Percentiles rank a stretch among this genome's conserved stretches.
phyloP scores from a whole-genome alignment of 192 early-diverging fungal species.

The Lobosporangium transversale region DNA sequence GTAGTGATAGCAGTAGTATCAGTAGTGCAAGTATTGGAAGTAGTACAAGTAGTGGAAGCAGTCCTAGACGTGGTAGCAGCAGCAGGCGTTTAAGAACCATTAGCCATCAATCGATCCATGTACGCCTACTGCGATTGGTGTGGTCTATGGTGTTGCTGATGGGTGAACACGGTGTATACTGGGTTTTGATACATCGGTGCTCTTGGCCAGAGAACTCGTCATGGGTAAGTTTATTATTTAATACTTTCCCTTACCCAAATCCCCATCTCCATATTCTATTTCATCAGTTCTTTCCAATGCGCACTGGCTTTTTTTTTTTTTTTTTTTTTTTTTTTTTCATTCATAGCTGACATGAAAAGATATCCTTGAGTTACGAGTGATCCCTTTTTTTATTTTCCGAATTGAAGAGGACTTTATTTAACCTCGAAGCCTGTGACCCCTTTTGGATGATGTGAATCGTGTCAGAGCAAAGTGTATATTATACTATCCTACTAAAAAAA shows the following conservation, averaged over 20 bases:
- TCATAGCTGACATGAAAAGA: neutral
- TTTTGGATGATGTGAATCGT: no score
- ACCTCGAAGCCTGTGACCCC: no score
- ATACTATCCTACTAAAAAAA: neutral
- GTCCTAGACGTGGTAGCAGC: neutral
- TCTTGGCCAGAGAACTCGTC: constrained; percentile 29
- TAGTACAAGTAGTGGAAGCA: neutral
- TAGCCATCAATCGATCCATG: constrained; percentile 1
- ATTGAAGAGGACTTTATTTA: no score
- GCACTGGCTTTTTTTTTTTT: no score
- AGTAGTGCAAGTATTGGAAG: neutral
- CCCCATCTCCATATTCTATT: no score
- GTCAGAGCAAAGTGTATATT: no score
- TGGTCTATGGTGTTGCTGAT: no score
- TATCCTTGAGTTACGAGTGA: no score
- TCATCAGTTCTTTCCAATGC: no score
- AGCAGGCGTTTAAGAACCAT: neutral
- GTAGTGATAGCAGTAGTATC: neutral
- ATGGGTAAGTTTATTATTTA: no score
- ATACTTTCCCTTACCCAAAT: no score
- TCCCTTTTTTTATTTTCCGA: no score
- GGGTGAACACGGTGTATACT: constrained; percentile 20
- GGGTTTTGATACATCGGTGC: constrained; percentile 24
- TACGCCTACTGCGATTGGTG: constrained; percentile 9
- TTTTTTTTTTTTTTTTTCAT: neutral